Conservation (phyloP, 2,329 filamentous ascomycete genomes). For the Thermomyces lanuginosus region DNA sequence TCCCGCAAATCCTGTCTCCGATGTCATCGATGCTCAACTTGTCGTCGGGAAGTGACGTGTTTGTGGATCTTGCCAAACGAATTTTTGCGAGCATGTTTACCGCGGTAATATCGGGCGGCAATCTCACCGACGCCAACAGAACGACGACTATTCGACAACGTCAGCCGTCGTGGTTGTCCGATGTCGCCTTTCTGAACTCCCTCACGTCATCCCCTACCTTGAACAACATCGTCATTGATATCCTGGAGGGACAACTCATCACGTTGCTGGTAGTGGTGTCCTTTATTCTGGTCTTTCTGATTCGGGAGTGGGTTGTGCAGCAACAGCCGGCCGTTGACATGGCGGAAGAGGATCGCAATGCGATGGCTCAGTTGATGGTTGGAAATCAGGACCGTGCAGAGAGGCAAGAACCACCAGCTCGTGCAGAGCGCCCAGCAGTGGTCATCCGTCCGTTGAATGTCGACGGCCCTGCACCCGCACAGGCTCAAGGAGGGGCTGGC, state of each 20-base stretch:
- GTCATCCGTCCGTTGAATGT: constrained; percentile 1
- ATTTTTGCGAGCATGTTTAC: constrained; percentile 22
- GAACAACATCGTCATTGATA: constrained; percentile 65
- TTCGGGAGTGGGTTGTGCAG: constrained; percentile 94
- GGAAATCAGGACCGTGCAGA: constrained; percentile 21
- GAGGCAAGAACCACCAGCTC: too few species aligned
- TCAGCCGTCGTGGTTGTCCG: constrained; percentile 39
- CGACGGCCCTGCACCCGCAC: constrained; percentile 3
- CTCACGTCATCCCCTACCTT: constrained; percentile 52
- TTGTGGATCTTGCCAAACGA: constrained; percentile 32
- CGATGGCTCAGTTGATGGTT: constrained; percentile 32
- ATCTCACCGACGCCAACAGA: constrained; percentile 11
- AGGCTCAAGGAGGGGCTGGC: too few species aligned
- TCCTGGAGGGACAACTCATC: constrained; percentile 85
- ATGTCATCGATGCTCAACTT: constrained; percentile 27
- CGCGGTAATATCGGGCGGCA: constrained; percentile 13
- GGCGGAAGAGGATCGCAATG: constrained; percentile 39
- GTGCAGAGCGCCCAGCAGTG: constrained; percentile 7
- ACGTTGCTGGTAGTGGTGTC: constrained; percentile 79
- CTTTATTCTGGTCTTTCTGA: constrained; percentile 93
- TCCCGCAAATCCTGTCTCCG: constrained; percentile 19
- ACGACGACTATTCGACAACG: constrained; percentile 18
- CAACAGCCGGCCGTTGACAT: constrained; percentile 89
- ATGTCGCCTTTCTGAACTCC: constrained; percentile 37
- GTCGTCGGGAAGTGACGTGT: constrained; percentile 27